A percentile compares a stretch with the other conserved stretches of the same genome.
phyloP scores from a whole-genome alignment of 345 rosid genomes.

The Syzygium aqueum region DNA sequence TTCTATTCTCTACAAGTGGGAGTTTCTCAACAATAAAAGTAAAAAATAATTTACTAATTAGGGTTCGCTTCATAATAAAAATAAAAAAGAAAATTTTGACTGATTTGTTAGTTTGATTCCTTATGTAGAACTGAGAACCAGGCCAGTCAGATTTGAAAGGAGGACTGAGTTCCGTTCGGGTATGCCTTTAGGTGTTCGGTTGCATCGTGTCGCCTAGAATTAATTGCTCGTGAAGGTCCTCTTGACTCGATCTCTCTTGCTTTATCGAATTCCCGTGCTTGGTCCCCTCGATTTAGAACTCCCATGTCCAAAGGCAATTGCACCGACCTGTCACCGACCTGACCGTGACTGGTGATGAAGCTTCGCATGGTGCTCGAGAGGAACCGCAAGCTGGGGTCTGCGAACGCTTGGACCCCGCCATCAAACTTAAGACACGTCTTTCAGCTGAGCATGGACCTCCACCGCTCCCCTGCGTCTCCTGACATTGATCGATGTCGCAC shows the following conservation, averaged over 20 bases:
- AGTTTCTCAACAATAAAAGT: not conserved
- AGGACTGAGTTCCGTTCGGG: not conserved
- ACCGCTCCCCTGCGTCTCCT: not conserved
- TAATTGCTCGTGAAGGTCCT: not conserved
- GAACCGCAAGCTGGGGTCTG: not conserved
- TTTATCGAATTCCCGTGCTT: not conserved
- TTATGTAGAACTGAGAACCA: too few relatives aligned
- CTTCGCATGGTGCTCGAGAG: not conserved
- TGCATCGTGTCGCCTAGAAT: not conserved
- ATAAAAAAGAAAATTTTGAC: not conserved
- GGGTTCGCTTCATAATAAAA: not conserved
- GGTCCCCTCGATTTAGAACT: not conserved
- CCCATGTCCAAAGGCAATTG: not conserved
- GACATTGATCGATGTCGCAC: not conserved
- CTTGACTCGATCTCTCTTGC: not conserved
- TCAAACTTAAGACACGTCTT: not conserved
- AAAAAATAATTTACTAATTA: not conserved
- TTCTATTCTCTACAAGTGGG: not conserved
- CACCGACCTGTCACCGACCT: not conserved
- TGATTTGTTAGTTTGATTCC: rapidly evolving
- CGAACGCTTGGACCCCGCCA: not conserved
- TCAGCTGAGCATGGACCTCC: not conserved
- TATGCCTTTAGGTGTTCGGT: not conserved
- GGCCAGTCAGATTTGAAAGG: too few relatives aligned
- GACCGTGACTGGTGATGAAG: not conserved